Conservation (phyloP, 805 yeast genomes). For the Sungouiella thailandica region DNA sequence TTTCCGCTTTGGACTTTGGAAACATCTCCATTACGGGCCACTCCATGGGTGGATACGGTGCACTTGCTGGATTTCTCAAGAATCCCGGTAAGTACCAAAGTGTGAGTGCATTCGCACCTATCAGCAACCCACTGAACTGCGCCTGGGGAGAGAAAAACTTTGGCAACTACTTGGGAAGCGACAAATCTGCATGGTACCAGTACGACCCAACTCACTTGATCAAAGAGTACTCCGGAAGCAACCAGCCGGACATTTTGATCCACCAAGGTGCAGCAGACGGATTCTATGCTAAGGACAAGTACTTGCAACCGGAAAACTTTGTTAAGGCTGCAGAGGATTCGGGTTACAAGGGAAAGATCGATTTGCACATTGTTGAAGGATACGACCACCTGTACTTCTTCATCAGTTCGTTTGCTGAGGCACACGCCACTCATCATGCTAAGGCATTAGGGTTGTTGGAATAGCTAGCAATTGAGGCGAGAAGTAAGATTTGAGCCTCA, state of each 20-base stretch:
- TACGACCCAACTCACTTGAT: slow-evolving; percentile 86
- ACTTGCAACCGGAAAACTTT: slow-evolving; percentile 73
- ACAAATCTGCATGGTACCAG: slow-evolving; percentile 56
- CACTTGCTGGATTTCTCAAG: slow-evolving; percentile 60
- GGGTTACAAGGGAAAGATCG: slow-evolving; percentile 54
- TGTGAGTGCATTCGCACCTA: slow-evolving; percentile 89
- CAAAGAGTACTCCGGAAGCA: slow-evolving; percentile 47
- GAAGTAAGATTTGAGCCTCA: not conserved
- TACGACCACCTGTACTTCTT: slow-evolving; percentile 92
- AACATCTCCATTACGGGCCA: slow-evolving; percentile 85
- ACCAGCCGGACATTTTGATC: slow-evolving; percentile 59
- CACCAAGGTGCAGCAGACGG: slow-evolving; percentile 80
- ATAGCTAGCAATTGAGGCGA: slow-evolving; percentile 7
- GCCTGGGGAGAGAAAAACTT: slow-evolving; percentile 92
- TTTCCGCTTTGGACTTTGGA: slow-evolving; percentile 51
- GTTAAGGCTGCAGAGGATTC: slow-evolving; percentile 55
- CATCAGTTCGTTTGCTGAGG: slow-evolving; percentile 70
- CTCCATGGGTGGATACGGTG: slow-evolving; percentile 98
- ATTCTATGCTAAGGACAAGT: slow-evolving; percentile 56
- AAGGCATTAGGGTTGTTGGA: slow-evolving; percentile 44
- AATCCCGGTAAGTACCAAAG: slow-evolving; percentile 72
- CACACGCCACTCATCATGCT: slow-evolving; percentile 86
- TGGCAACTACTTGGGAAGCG: slow-evolving; percentile 65
- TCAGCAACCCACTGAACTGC: slow-evolving; percentile 67
- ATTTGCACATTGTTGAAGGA: slow-evolving; percentile 64